Conservation (phyloP, 768 basidiomycete species). For the Boletus pseudopeckii region DNA sequence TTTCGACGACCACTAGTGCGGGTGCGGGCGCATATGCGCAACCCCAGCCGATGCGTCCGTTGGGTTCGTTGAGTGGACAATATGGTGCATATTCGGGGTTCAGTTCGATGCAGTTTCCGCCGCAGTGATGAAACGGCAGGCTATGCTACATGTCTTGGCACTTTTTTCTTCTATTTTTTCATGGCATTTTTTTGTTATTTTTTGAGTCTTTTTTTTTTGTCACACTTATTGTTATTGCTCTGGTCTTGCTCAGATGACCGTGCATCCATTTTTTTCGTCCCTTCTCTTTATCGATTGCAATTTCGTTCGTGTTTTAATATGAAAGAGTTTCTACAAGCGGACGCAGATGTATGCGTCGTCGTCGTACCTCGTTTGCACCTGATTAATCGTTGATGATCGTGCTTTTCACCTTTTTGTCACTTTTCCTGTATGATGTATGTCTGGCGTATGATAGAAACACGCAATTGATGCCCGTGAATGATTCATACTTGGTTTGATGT, state of each 20-base stretch:
- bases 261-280: background rate
- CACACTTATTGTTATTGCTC: slow-evolving; percentile 24
- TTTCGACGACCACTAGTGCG: slow-evolving; percentile 3
- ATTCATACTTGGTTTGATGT: background rate
- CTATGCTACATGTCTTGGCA: background rate
- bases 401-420: no score
- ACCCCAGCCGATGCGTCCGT: slow-evolving; percentile 22
- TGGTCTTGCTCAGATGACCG: slow-evolving; percentile 2
- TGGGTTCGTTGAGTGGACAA: slow-evolving; percentile 8
- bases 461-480: background rate
- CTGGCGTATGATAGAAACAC: background rate
- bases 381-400: background rate
- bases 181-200: background rate
- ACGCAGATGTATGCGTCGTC: background rate
- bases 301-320: background rate
- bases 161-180: background rate
- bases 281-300: background rate
- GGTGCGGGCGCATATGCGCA: slow-evolving; percentile 20
- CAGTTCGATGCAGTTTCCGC: slow-evolving; percentile 24
- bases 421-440: slow-evolving; percentile 38
- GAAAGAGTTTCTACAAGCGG: background rate
- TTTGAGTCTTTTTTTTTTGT: background rate
- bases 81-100: slow-evolving; percentile 23
- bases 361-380: background rate
- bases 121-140: background rate